Percentiles rank a stretch among this genome's conserved stretches.
phyloP scores from a whole-genome alignment of 2,329 filamentous ascomycete genomes.

The Microdochium bolleyi region DNA sequence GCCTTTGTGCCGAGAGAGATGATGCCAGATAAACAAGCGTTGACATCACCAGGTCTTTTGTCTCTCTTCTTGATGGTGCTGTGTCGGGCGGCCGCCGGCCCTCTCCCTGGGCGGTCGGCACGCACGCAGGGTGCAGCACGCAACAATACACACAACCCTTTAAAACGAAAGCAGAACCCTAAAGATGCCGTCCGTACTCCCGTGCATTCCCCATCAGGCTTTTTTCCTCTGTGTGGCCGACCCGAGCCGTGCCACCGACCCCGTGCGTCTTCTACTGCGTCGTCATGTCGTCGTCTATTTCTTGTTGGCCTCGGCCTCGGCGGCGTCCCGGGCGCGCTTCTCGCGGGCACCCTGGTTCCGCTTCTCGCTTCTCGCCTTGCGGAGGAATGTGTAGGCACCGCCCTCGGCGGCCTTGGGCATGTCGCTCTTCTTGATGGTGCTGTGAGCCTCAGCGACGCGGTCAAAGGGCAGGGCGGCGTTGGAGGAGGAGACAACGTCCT shows the following conservation, averaged over 20 bases:
- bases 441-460: constrained; percentile 56
- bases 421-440: constrained; percentile 75
- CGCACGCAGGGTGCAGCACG: background rate
- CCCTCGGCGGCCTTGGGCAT: constrained; percentile 69
- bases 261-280: constrained; percentile 2
- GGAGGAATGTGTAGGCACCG: constrained; percentile 80
- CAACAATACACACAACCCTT: constrained; percentile 5
- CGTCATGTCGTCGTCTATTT: constrained; percentile 55
- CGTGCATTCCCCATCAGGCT: constrained; percentile 18
- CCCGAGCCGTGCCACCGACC: constrained; percentile 5
- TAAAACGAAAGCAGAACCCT: constrained; percentile 24
- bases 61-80: constrained; percentile 7
- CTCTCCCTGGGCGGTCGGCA: background rate
- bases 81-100: background rate
- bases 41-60: background rate
- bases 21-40: constrained; percentile 2
- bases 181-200: constrained; percentile 26
- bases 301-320: constrained; percentile 76
- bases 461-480: constrained; percentile 63
- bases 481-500: constrained; percentile 54
- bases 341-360: constrained; percentile 77
- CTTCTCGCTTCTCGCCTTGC: constrained; percentile 75
- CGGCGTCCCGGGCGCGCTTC: constrained; percentile 88
- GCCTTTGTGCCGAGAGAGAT: constrained; percentile 12
- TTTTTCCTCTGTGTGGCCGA: constrained; percentile 2